Evolutionary conservation across 331 rosid species (phyloP), one percentile per base, ranked within the genome.

Genomic region (Malus hybrid): DNA sequence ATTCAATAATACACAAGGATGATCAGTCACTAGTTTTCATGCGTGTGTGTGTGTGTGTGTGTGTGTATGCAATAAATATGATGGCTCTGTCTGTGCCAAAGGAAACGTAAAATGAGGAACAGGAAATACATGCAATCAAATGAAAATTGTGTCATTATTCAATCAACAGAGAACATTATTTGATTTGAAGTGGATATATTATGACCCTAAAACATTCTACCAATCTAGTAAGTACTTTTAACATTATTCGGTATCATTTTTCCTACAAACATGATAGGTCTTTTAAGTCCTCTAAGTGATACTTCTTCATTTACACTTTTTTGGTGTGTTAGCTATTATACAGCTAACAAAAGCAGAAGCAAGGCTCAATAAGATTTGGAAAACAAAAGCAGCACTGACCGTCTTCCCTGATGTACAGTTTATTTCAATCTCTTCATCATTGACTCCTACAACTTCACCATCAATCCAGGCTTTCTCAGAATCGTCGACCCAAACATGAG

Each of bases 401-500:
- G 31, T 89, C 32, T 83, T 78, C 73, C 90, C 97, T 15, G 93
- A 76, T 59, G 86, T 80, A 69, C 66, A 69, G 16, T 70, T 77
- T 68, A 89, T 33, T 19, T 77, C 83, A 79, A 91, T 68, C 65
- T 84, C 84, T 13, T 78, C 72, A 16, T 68, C 80, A 16, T 82
- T 75, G 80, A 83, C 81, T 82, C 84, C 88, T 16, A 84, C 69
- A 18, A 93, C 81, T 83, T 93, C 93, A 61, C 90, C 98, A 78
- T 88, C 96, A 69, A 86, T 12, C 97, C 98, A 93, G 28, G 98
- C 86, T 80, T 62, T 50, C 63, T 88, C 92, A 44, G 86, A 81
- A 84, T 93, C 95, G 85, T 87, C 93, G 32, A 90, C 68, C 97
- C 97, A 93, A 71, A 90, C 80, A 65, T 67, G 84, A 69, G 95